phyloP scores from a whole-genome alignment of 164 flowering plant genomes.

The Amborella trichopoda region DNA sequence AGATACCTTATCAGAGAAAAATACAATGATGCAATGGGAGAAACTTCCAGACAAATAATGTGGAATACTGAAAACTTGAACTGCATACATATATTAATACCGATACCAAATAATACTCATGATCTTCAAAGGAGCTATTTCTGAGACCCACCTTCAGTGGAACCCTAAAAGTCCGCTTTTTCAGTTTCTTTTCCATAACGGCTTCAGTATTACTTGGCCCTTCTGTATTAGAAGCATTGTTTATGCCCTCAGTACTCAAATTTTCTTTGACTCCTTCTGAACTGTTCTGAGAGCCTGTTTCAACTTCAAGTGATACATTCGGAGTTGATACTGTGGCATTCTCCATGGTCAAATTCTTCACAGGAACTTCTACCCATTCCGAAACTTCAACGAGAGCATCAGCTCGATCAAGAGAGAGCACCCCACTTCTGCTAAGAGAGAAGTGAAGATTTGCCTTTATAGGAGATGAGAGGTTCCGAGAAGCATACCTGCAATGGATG shows the following conservation, averaged over 20 bases:
- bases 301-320: constrained; percentile 40
- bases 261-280: constrained; percentile 35
- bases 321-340: constrained; percentile 43
- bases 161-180: constrained; percentile 79
- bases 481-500: constrained; percentile 49
- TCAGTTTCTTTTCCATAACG: constrained; percentile 72
- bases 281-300: constrained; percentile 26
- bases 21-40: neutral
- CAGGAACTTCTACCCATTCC: constrained; percentile 95
- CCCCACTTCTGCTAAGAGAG: constrained; percentile 87
- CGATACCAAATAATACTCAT: neutral
- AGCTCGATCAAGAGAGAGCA: constrained; percentile 78
- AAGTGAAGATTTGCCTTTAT: constrained; percentile 88
- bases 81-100: neutral
- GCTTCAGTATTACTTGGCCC: constrained; percentile 28
- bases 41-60: neutral
- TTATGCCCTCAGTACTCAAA: constrained; percentile 23
- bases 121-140: constrained; percentile 2
- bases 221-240: constrained; percentile 22
- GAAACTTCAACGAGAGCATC: constrained; percentile 88
- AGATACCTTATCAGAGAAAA: neutral
- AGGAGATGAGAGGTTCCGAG: constrained; percentile 85
- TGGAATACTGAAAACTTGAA: neutral
- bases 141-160: constrained; percentile 60
- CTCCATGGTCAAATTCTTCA: constrained; percentile 58